These are phyloP conservation scores for Tuber magnatum DNA, from an alignment of 495 filamentous ascomycete species.

Conservation along the genomic window DNA sequence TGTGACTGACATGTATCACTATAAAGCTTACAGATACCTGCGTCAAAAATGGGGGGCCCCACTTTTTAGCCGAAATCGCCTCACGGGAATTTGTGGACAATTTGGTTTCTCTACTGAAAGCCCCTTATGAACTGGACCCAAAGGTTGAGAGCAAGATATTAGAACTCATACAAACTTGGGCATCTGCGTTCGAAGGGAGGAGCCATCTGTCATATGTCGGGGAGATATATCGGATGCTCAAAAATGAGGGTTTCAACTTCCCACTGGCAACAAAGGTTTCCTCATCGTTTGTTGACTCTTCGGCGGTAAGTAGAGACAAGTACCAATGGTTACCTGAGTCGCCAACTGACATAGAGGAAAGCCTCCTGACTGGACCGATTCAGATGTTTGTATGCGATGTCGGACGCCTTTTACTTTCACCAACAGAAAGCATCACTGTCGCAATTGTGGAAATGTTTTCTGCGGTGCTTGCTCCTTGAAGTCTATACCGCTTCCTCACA, in stretches of 20 bases:
- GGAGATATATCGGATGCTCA: constrained; percentile 74
- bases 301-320: constrained; percentile 60
- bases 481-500: constrained; percentile 75
- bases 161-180: constrained; percentile 90
- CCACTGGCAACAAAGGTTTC: constrained; percentile 80
- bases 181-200: constrained; percentile 78
- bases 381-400: constrained; percentile 97
- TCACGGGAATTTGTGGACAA: constrained; percentile 99
- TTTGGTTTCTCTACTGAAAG: constrained; percentile 77
- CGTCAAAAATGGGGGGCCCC: constrained; percentile 95
- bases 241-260: constrained; percentile 79
- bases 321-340: neutral
- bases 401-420: constrained; percentile 92
- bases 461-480: constrained; percentile 90
- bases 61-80: constrained; percentile 90
- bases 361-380: constrained; percentile 97
- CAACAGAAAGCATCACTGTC: constrained; percentile 95
- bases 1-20: constrained; percentile 24
- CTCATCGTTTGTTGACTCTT: constrained; percentile 94
- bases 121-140: constrained; percentile 64
- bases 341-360: constrained; percentile 40
- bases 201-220: constrained; percentile 76
- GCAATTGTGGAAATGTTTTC: constrained; percentile 96
- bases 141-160: constrained; percentile 85
- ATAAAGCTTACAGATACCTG: constrained; percentile 85